Base-by-base conservation (phyloP, 2,329 filamentous ascomycete species). In the Ascochyta pisi region DNA sequence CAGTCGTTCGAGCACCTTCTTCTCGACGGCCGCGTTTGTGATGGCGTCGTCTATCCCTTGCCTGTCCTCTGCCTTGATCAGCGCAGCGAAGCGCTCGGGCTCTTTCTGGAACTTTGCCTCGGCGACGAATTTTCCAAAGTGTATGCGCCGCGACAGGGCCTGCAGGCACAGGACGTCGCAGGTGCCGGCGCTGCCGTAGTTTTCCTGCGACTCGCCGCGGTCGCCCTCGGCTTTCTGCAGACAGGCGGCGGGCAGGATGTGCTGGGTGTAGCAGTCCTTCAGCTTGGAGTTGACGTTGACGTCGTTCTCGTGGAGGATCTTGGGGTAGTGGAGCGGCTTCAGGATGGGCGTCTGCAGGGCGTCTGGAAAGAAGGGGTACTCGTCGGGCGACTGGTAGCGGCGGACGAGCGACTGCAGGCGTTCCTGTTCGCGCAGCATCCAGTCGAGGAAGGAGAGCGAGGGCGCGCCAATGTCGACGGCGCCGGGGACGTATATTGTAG, bases 91-190 rank as follows among this genome's bases (percentile, higher is more conserved):
- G 60, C 81, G 84, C 67, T 93, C 91, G 27, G 87, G 84, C 65
- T 98, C 91, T 42, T 89, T 88, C 67, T 85, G 85, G 78, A 97
- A 99, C 80, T 99, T 99, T 57, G 89, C 88, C 82, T 99, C 95
- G 39, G 95, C 95, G 8, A 99, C 95, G 70, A 98, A 98, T 79
- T 98, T 99, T 66, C 95, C 95, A 79, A 96, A 99, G 78, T 99
- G 95, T 66, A 99, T 95, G 51, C 95, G 84, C 38, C 94, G 85
- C 35, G 91, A 96, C 42, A 99, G 80, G 3, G 95, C 90, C 80
- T 99, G 95, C 62, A 99, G 81, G 68, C 90, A 94, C 49, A 86
- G 84, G 58, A 99, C 95, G 77, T 99, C 95, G 73, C 90, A 92
- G 0, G 92, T 96, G 1, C 92, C 94, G 0, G 93, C 84, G 6